Conservation (phyloP, 257 asterid genomes). For the Prunella vulgaris region DNA sequence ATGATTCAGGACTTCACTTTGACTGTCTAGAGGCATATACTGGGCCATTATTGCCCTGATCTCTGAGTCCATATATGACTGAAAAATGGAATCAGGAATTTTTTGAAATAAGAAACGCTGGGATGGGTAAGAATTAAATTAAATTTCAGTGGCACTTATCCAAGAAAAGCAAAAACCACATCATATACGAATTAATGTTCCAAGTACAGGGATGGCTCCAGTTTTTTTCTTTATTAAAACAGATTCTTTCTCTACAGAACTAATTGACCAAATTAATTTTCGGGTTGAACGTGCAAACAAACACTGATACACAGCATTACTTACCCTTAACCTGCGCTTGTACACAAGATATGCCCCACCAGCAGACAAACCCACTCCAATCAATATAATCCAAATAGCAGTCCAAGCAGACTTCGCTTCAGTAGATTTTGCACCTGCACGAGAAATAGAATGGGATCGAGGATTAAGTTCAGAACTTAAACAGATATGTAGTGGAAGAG, state of each 20-base stretch:
- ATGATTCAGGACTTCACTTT: slow-evolving; percentile 65
- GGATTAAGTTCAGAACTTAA: neutral
- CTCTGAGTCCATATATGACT: slow-evolving; percentile 93
- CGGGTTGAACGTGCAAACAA: neutral
- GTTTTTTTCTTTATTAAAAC: neutral
- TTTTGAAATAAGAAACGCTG: too few species aligned
- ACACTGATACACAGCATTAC: slow-evolving; percentile 19
- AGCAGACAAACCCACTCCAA: slow-evolving; percentile 55
- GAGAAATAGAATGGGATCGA: slow-evolving; percentile 5
- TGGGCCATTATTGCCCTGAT: slow-evolving; percentile 96
- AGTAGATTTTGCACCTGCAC: slow-evolving; percentile 52
- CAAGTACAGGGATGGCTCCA: neutral
- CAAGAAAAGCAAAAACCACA: too few species aligned
- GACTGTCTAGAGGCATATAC: slow-evolving; percentile 90
- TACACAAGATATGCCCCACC: slow-evolving; percentile 63
- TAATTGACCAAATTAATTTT: neutral
- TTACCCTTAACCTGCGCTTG: slow-evolving; percentile 71
- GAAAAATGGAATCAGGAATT: slow-evolving; percentile 22
- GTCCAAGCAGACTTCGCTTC: slow-evolving; percentile 71
- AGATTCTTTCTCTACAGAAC: neutral
- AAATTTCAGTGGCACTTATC: too few species aligned
- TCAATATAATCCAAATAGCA: slow-evolving; percentile 62
- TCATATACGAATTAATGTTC: too few species aligned
- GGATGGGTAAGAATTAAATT: neutral
- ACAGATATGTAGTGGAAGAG: neutral